Percentiles rank a stretch among this genome's conserved stretches.
These are phyloP conservation scores for Limnomonas spitsbergensis DNA, from an alignment of 139 green algal genomes.

Conservation along the genomic window DNA sequence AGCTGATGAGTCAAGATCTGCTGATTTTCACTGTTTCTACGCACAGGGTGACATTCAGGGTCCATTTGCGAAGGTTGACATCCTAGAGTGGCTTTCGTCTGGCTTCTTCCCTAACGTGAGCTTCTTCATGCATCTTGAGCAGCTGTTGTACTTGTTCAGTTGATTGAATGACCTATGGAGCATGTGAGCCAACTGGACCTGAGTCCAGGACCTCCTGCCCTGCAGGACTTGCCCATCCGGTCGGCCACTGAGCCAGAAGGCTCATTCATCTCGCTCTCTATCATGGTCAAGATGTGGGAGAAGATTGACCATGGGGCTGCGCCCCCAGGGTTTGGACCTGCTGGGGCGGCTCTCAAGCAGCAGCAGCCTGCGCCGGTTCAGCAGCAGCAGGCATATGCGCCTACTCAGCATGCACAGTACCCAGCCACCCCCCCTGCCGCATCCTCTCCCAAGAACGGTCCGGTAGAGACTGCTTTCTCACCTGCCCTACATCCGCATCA, in stretches of 20 bases:
- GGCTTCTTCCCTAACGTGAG: slow-evolving; percentile 66
- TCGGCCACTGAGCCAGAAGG: neutral
- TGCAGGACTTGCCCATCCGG: neutral
- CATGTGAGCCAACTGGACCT: too few relatives aligned
- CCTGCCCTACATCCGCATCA: too few relatives aligned
- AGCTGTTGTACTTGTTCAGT: too few relatives aligned
- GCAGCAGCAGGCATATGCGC: neutral
- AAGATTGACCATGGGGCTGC: neutral
- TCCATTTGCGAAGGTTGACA: slow-evolving; percentile 71
- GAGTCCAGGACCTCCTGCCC: neutral
- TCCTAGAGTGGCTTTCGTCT: slow-evolving; percentile 77
- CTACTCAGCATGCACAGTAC: too few relatives aligned
- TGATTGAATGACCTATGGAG: too few relatives aligned
- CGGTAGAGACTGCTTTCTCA: too few relatives aligned
- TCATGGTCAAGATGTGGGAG: slow-evolving; percentile 14
- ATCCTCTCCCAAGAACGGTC: too few relatives aligned
- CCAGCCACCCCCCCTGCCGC: too few relatives aligned
- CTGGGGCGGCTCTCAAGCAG: neutral
- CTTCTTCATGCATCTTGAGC: too few relatives aligned
- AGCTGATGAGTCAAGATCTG: too few relatives aligned
- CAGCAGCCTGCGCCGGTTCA: neutral
- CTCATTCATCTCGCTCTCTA: neutral
- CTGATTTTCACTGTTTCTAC: too few relatives aligned
- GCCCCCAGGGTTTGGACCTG: slow-evolving; percentile 5
- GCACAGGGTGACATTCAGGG: slow-evolving; percentile 56